Percentiles rank a stretch among this genome's conserved stretches.
These are phyloP conservation scores for Lycium ferocissimum DNA, from an alignment of 257 asterid genomes.

Conservation along the genomic window DNA sequence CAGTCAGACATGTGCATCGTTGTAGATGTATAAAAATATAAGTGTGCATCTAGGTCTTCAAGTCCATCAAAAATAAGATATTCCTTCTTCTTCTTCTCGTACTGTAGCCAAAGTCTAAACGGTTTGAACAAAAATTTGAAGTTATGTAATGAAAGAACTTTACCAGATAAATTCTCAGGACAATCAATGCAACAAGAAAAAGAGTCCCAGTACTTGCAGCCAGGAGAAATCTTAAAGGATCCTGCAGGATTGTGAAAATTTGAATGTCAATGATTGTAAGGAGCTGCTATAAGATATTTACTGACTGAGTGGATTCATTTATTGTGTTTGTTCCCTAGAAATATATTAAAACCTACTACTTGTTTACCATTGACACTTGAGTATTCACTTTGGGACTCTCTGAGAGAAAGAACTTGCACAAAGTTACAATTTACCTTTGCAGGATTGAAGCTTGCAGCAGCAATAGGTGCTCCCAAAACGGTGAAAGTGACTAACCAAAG, in stretches of 20 bases:
- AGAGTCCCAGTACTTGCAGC: constrained; percentile 90
- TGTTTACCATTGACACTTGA: background rate
- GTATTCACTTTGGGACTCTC: background rate
- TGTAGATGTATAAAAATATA: background rate
- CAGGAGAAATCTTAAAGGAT: constrained; percentile 70
- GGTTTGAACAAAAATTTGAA: background rate
- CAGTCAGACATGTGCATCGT: background rate
- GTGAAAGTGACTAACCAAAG: constrained; percentile 84
- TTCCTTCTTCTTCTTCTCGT: background rate
- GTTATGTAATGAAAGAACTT: constrained; percentile 3
- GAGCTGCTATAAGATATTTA: background rate
- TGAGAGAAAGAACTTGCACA: background rate
- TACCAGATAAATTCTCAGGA: constrained; percentile 93
- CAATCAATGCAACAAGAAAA: constrained; percentile 75
- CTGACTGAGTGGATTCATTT: constrained; percentile 6
- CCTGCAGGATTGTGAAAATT: constrained; percentile 54
- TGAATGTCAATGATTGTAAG: background rate
- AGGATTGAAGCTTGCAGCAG: constrained; percentile 90
- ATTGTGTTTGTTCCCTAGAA: background rate
- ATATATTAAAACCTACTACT: too few relatives aligned
- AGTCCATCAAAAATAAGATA: background rate
- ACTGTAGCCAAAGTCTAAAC: background rate
- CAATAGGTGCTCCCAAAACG: constrained; percentile 83
- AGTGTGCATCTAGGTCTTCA: background rate
- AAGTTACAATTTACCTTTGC: constrained; percentile 52